Evolutionary conservation across 2,329 filamentous ascomycete species (phyloP).

Genomic region (Cercospora canescens): DNA sequence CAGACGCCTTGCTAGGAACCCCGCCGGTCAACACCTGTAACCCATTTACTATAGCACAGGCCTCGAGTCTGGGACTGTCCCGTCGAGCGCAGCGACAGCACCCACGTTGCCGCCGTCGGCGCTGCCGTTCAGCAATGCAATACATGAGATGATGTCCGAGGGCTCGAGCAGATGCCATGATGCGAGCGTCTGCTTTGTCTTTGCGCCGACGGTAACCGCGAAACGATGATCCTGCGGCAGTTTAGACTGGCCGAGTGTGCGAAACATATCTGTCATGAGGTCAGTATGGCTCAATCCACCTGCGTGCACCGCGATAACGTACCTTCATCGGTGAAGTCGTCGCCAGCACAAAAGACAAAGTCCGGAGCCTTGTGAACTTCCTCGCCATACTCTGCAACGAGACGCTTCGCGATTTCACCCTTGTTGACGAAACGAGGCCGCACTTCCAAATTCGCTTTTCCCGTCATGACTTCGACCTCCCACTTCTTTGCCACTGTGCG

Average conservation of each 20-base stretch:
- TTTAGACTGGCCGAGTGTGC: conserved; percentile 64
- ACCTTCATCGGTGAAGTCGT: conserved; percentile 98
- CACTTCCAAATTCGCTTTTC: conserved; percentile 95
- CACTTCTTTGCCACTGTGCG: conserved; percentile 72
- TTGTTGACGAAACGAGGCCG: conserved; percentile 98
- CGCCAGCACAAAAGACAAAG: conserved; percentile 87
- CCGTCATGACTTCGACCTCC: conserved; percentile 94
- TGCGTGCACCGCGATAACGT: conserved; percentile 34
- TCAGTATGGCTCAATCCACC: conserved; percentile 28
- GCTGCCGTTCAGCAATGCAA: conserved; percentile 37
- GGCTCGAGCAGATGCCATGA: conserved; percentile 89
- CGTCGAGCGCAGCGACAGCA: conserved; percentile 33
- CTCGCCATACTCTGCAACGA: conserved; percentile 71
- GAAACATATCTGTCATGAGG: conserved; percentile 68
- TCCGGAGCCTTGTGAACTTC: conserved; percentile 63
- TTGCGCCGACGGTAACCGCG: conserved; percentile 87
- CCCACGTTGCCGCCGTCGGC: conserved; percentile 33
- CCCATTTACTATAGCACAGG: neutral
- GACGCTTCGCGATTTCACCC: conserved; percentile 84
- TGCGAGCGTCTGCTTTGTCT: conserved; percentile 87
- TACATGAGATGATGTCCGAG: conserved; percentile 69
- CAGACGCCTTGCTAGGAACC: neutral
- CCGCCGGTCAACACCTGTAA: neutral
- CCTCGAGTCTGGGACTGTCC: conserved; percentile 26
- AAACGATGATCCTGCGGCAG: conserved; percentile 70